phyloP scores from a whole-genome alignment of 768 basidiomycete species.

The Hericium alpestre region DNA sequence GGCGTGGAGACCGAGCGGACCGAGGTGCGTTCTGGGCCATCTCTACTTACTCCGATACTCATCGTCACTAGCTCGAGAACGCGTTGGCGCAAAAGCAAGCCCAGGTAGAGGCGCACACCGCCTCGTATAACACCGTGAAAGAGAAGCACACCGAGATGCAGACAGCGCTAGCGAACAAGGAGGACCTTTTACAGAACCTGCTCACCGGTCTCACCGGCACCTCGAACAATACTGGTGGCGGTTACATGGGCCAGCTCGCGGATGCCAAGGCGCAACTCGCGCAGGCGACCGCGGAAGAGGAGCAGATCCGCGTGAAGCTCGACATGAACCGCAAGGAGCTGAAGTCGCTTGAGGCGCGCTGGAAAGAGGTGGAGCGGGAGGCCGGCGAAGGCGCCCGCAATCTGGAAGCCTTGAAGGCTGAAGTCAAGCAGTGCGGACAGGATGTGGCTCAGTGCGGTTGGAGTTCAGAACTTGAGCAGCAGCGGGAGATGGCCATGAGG shows the following conservation, averaged over 20 bases:
- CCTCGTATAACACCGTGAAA: constrained; percentile 53
- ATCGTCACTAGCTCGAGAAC: constrained; percentile 38
- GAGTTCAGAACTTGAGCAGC: constrained; percentile 64
- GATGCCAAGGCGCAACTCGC: constrained; percentile 68
- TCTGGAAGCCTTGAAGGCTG: constrained; percentile 45
- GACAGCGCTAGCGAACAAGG: constrained; percentile 55
- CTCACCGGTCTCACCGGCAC: constrained; percentile 77
- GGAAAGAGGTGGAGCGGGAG: constrained; percentile 79
- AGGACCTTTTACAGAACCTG: constrained; percentile 91
- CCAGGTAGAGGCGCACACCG: constrained; percentile 46
- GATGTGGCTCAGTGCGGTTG: constrained; percentile 57
- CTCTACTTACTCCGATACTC: neutral
- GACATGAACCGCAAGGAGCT: constrained; percentile 73
- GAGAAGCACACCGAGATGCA: constrained; percentile 54
- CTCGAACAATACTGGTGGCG: constrained; percentile 67
- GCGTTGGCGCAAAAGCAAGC: constrained; percentile 48
- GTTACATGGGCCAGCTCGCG: constrained; percentile 94
- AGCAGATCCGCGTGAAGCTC: constrained; percentile 69
- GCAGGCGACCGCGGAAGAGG: constrained; percentile 73
- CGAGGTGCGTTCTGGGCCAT: constrained; percentile 35
- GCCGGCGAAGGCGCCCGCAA: constrained; percentile 66
- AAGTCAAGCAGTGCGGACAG: constrained; percentile 45
- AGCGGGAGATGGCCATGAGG: constrained; percentile 38
- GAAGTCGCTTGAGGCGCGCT: constrained; percentile 59
- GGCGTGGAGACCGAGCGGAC: constrained; percentile 44